Evolutionary conservation across 768 basidiomycete species (phyloP), one percentile per base, ranked within the genome.

Genomic region (Galerina marginata): DNA sequence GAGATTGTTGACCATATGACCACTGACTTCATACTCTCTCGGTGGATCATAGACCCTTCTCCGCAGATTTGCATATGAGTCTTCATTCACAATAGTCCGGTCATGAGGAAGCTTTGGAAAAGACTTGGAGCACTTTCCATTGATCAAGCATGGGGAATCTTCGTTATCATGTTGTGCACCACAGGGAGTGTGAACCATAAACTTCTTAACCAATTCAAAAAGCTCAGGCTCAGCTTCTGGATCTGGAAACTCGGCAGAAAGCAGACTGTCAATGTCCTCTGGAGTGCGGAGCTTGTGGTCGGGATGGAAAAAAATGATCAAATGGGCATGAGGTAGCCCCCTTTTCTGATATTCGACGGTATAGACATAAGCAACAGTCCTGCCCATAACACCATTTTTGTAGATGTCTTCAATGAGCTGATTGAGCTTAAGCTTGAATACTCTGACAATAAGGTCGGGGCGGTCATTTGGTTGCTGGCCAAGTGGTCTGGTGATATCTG

Each of bases 261-360:
- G 74, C 15, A 73, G 40, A 23, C 63, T 55, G 61, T 85, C 78
- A 14, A 86, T 67, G 29, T 77, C 70, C 2, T 66, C 69, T 7
- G 77, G 65, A 36, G 69, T 72, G 1, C 33, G 36, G 6, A 84
- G 66, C 58, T 79, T 80, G 61, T 66, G 36, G 1, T 54, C 54
- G 70, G 38, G 2, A 85, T 67, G 59, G 79, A 78, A 51, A 85
- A 67, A 50, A 16, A 50, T 36, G 4, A 86, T 65, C 14, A 81
- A 65, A 65, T 87, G 86, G 65, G 80, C 79, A 60, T 85, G 82
- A 44, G 81, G 82, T 1, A 86, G 76, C 4, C 84, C 82, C 5
- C 77, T 65, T 59, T 85, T 29, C 84, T 85, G 82, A 59, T 81
- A 84, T 51, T 86, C 80, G 53, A 84, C 82, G 9, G 76, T 78